Evolutionary conservation across 106 monocot species (phyloP), one percentile per base, ranked within the genome.

Genomic region (Apostasia shenzhenica): DNA sequence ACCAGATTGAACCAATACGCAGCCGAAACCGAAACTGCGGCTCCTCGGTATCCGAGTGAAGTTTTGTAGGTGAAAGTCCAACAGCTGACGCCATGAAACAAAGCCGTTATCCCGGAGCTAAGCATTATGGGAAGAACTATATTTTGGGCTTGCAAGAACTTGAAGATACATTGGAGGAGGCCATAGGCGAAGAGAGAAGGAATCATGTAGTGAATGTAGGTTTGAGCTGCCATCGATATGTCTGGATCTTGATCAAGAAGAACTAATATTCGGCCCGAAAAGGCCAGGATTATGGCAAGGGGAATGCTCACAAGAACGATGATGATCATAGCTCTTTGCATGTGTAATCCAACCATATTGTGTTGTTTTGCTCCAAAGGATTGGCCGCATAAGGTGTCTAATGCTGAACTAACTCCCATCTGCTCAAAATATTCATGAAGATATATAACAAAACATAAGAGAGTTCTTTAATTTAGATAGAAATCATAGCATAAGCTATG

Each of bases 321-420:
- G 57, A 89, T 77, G 40, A 89, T 4, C 72, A 89, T 81, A 4
- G 93, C 83, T 43, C 88, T 78, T 63, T 93, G 93, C 56, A 80
- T 67, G 53, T 89, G 81, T 7, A 86, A 51, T 10, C 93, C 86
- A 7, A 93, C 89, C 55, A 79, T 75, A 57, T 71, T 73, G 67
- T 84, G 81, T 53, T 86, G 76, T 62, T 86, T 89, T 54, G 93
- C 93, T 11, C 93, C 93, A 62, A 78, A 86, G 42, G 86, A 76
- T 54, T 86, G 93, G 4, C 93, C 93, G 67, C 93, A 93, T 41
- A 89, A 72, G 6, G 93, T 93, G 46, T 93, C 93, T 66, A 93
- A 66, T 61, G 88, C 92, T 54, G 63, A 77, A 52, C 71, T 86
- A 82, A 89, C 81, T 48, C 88, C 92, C 76, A 93, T 58, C 92